Conservation (phyloP, 768 basidiomycete species). For the Russula abietina region DNA sequence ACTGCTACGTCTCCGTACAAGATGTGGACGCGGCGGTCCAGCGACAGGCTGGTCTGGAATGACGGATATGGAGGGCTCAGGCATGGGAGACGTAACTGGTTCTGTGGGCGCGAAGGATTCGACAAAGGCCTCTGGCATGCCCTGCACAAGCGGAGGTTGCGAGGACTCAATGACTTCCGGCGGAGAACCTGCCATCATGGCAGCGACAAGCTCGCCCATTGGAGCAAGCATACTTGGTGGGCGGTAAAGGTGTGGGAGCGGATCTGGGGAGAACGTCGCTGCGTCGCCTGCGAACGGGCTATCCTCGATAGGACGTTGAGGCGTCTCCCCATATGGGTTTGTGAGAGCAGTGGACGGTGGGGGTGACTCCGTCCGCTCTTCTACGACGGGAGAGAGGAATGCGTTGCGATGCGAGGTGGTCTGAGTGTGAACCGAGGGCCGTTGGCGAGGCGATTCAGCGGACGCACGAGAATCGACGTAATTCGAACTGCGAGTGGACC, state of each 20-base stretch:
- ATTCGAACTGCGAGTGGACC: constrained; percentile 22
- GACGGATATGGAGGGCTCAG: neutral
- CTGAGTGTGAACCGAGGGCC: neutral
- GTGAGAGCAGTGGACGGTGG: constrained; percentile 1
- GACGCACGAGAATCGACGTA: constrained; percentile 22
- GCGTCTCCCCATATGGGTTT: constrained; percentile 23
- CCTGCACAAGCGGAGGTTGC: neutral
- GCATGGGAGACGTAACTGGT: neutral
- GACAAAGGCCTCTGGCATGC: neutral
- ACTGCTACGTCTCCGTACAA: constrained; percentile 53
- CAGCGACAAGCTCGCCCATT: constrained; percentile 21
- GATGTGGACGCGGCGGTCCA: constrained; percentile 26
- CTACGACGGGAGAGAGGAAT: constrained; percentile 23
- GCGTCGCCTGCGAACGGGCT: neutral
- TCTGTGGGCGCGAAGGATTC: constrained; percentile 6
- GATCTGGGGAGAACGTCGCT: constrained; percentile 35
- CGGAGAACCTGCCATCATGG: constrained; percentile 15
- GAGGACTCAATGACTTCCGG: neutral
- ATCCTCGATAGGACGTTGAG: constrained; percentile 28
- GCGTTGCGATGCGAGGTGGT: neutral
- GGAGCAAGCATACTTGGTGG: constrained; percentile 27
- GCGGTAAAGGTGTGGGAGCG: constrained; percentile 44
- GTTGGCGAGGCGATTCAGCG: constrained; percentile 14
- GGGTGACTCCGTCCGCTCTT: constrained; percentile 12
- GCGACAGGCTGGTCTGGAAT: constrained; percentile 22